These are phyloP conservation scores for Rhizophagus clarus DNA, from an alignment of 192 early-diverging fungal genomes.

Conservation along the genomic window DNA sequence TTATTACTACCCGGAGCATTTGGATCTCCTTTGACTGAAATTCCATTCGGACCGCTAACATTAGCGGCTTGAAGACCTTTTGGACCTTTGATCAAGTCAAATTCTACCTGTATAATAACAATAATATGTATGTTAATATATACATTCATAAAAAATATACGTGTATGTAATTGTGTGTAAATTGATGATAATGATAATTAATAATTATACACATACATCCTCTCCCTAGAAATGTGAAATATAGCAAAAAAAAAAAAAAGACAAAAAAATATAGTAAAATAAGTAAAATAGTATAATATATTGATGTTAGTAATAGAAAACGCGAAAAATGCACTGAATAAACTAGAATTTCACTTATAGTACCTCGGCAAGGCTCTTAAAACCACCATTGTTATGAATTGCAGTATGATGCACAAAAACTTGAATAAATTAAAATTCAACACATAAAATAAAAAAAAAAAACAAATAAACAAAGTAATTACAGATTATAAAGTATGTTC, in stretches of 20 bases:
- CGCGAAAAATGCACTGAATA: not conserved
- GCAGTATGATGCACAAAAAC: constrained; percentile 83
- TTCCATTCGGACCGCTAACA: constrained; percentile 75
- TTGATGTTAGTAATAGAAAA: not conserved
- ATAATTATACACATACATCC: constrained; percentile 39
- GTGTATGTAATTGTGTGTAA: not conserved
- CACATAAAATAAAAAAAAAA: constrained; percentile 33
- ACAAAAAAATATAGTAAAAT: not conserved
- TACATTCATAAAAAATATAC: too few relatives aligned
- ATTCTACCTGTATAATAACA: constrained; percentile 59
- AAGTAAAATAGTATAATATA: not conserved
- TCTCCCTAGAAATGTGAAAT: constrained; percentile 43
- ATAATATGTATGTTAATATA: not conserved
- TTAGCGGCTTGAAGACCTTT: constrained; percentile 85
- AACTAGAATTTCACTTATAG: not conserved
- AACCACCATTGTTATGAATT: constrained; percentile 74
- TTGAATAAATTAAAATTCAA: constrained; percentile 30
- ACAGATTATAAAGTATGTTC: constrained; percentile 14
- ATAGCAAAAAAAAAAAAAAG: not conserved
- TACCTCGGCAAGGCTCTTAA: constrained; percentile 74
- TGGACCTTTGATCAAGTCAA: constrained; percentile 66
- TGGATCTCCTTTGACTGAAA: constrained; percentile 77
- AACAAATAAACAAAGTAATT: constrained; percentile 24
- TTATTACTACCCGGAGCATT: constrained; percentile 33
- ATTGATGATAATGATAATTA: constrained; percentile 5